These are phyloP conservation scores for Marasmius oreades DNA, from an alignment of 1,284 basidiomycete genomes.

Conservation along the genomic window DNA sequence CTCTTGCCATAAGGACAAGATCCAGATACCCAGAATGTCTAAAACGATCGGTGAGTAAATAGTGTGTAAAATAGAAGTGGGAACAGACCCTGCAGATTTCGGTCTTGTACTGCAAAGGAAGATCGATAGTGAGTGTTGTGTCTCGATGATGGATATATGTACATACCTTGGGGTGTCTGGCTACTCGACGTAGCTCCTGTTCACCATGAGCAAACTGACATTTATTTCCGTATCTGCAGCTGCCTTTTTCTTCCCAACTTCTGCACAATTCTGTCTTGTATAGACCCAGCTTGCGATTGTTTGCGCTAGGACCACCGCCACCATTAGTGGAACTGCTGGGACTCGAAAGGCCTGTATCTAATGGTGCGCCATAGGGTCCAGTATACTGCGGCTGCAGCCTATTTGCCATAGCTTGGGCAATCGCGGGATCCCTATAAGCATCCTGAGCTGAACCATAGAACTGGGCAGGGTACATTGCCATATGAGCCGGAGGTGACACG, in stretches of 20 bases:
- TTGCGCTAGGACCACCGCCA: constrained; percentile 71
- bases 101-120: constrained; percentile 72
- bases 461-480: constrained; percentile 63
- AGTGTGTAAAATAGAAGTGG: constrained; percentile 12
- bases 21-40: constrained; percentile 91
- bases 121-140: constrained; percentile 12
- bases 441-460: constrained; percentile 59
- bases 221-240: constrained; percentile 83
- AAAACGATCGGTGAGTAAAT: constrained; percentile 7
- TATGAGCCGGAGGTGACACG: constrained; percentile 39
- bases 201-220: constrained; percentile 92
- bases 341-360: constrained; percentile 35
- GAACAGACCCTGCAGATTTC: constrained; percentile 80
- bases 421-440: constrained; percentile 47
- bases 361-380: constrained; percentile 46
- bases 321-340: constrained; percentile 34
- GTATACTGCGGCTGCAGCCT: constrained; percentile 58
- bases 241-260: constrained; percentile 91
- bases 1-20: constrained; percentile 88
- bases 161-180: constrained; percentile 81
- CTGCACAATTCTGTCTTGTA: constrained; percentile 93
- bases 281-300: constrained; percentile 82
- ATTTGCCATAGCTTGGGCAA: constrained; percentile 56
- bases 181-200: constrained; percentile 77
- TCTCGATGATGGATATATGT: constrained; percentile 8